Evolutionary conservation across 2,329 filamentous ascomycete species (phyloP).

Genomic region (Neopestalotiopsis sp.): DNA sequence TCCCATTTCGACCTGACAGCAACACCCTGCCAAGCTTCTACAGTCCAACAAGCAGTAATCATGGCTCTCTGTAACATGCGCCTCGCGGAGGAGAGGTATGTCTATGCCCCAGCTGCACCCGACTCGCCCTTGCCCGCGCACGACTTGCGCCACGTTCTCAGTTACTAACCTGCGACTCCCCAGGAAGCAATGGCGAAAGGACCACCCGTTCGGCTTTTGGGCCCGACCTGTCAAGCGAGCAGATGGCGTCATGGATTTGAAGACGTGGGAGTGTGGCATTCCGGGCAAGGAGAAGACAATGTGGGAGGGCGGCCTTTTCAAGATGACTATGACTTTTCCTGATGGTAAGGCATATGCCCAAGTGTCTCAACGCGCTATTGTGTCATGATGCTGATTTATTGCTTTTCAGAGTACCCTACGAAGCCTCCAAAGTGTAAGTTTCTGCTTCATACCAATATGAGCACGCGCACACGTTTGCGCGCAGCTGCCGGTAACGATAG

Average conservation of each 20-base stretch:
- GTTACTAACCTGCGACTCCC: constrained; percentile 6
- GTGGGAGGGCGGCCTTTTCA: constrained; percentile 98
- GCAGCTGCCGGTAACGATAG: background rate
- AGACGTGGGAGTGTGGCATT: constrained; percentile 95
- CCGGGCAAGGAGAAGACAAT: constrained; percentile 96
- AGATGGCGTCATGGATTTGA: constrained; percentile 85
- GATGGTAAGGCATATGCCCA: constrained; percentile 69
- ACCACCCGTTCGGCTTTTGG: constrained; percentile 98
- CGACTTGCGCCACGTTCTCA: constrained; percentile 17
- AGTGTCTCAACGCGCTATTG: constrained; percentile 20
- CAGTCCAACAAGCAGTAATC: constrained; percentile 1
- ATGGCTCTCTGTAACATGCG: constrained; percentile 93
- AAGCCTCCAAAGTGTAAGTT: constrained; percentile 96
- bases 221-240: constrained; percentile 83
- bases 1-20: background rate
- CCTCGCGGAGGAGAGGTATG: constrained; percentile 85
- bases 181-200: constrained; percentile 95
- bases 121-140: background rate
- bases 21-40: background rate
- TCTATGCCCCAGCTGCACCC: background rate
- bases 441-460: background rate
- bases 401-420: constrained; percentile 83
- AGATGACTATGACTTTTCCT: constrained; percentile 89
- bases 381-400: constrained; percentile 22
- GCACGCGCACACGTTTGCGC: background rate